Conservation (phyloP, 192 early-diverging fungal species). For the Cladochytrium replicatum region DNA sequence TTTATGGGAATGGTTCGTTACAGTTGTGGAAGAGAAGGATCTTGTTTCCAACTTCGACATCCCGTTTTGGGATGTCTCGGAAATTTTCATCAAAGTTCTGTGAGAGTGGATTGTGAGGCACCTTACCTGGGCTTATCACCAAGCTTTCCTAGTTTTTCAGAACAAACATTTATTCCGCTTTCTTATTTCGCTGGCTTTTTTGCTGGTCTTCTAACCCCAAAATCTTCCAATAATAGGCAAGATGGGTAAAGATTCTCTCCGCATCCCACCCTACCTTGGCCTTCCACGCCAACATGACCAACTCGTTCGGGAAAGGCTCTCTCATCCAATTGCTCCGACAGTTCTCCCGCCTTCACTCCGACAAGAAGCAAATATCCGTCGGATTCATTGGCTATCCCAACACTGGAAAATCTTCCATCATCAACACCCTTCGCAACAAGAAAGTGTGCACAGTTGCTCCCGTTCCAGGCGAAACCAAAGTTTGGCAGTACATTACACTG, state of each 20-base stretch:
- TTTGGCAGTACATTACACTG: slow-evolving; percentile 99
- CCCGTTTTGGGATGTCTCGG: slow-evolving; percentile 41
- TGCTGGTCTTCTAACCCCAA: background rate
- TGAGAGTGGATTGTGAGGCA: slow-evolving; percentile 30
- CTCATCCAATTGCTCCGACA: slow-evolving; percentile 97
- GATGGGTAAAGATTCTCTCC: slow-evolving; percentile 89
- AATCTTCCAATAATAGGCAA: slow-evolving; percentile 38
- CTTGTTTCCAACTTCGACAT: slow-evolving; percentile 17
- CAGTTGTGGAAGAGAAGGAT: slow-evolving; percentile 41
- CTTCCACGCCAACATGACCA: slow-evolving; percentile 96
- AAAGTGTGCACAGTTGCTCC: slow-evolving; percentile 98
- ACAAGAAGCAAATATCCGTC: slow-evolving; percentile 98
- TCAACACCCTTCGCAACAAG: slow-evolving; percentile 91
- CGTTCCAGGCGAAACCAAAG: slow-evolving; percentile 95
- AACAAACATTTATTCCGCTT: slow-evolving; percentile 20
- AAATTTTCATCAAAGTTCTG: slow-evolving; percentile 5
- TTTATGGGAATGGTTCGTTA: slow-evolving; percentile 33
- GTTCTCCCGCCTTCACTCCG: slow-evolving; percentile 85
- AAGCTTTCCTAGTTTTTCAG: slow-evolving; percentile 30
- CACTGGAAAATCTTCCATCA: slow-evolving; percentile 95
- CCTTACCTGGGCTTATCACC: slow-evolving; percentile 10
- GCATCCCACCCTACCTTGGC: slow-evolving; percentile 91
- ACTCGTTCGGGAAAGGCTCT: slow-evolving; percentile 98
- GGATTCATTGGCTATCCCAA: slow-evolving; percentile 98
- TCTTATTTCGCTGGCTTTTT: slow-evolving; percentile 1